Evolutionary conservation across 331 rosid species (phyloP), one percentile per base, ranked within the genome.

Genomic region (Acacia concinna): DNA sequence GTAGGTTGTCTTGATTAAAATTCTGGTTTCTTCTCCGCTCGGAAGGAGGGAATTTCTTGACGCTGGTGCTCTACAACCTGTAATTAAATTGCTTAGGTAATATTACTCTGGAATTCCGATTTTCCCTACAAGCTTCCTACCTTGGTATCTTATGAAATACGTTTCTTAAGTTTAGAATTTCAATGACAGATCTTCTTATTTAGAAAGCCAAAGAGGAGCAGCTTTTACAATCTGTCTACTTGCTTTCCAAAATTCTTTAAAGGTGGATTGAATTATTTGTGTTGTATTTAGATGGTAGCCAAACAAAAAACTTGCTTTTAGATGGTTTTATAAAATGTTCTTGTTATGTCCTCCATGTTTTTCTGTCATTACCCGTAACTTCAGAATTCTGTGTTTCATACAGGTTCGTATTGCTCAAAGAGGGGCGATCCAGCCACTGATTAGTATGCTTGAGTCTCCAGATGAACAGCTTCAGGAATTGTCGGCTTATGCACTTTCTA

Each of bases 61-160:
- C 8, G 99, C 94, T 8, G 99, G 98, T 64, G 99, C 96, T 70
- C 82, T 93, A 35, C 98, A 93, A 83, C 99, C 99, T 51, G 92
- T 95, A 62, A 95, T 95, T 89, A 83, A 85, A 75, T 88, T 88
- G 76, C 94, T 95, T 23, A 91, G 97, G 99, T 93, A 78, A 41
- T 21, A 64, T 18, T 67, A 6, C 73, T 68, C 71, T 65, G 69
- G 12, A 32, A 8, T 21, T 57, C 74, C 68, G 30, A 68, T 35
- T 40, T 65, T 3, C 57, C 37, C 18, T 14, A 2, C 20, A 40
- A 35, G 28, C 62, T 49, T 31, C 28, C 25, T 51, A 75, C 56
- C 44, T 7, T 35, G 8, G 13, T 35, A 62, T 44, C 71, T 54
- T 44, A 5, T 27, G 1, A 25, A 74, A 31, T 63, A 51, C 78